Percentiles rank a stretch among this genome's conserved stretches.
phyloP scores from a whole-genome alignment of 768 basidiomycete genomes.

The Kwoniella mangroviensis region DNA sequence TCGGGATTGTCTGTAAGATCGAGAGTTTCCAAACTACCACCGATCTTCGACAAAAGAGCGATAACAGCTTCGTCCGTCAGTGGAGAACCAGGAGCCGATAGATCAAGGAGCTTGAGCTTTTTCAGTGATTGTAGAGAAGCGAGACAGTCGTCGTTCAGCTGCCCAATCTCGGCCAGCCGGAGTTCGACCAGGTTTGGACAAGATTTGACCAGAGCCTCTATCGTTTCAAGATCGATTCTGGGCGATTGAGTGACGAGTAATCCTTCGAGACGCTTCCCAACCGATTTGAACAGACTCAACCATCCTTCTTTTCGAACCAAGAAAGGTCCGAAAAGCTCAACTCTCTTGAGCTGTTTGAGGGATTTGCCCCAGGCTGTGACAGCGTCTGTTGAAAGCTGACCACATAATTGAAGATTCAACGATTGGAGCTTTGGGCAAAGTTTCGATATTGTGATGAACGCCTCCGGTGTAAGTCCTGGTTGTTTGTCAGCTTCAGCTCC shows the following conservation, averaged over 20 bases:
- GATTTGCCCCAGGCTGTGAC: slow-evolving; percentile 63
- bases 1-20: slow-evolving; percentile 72
- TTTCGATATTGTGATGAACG: slow-evolving; percentile 71
- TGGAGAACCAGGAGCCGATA: slow-evolving; percentile 64
- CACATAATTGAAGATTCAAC: slow-evolving; percentile 84
- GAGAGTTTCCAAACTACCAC: slow-evolving; percentile 66
- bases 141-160: slow-evolving; percentile 71
- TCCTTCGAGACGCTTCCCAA: slow-evolving; percentile 66
- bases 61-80: slow-evolving; percentile 67
- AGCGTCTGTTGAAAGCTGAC: slow-evolving; percentile 67
- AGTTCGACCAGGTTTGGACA: slow-evolving; percentile 71
- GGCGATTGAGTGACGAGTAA: slow-evolving; percentile 86
- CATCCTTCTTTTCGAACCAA: slow-evolving; percentile 72
- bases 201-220: slow-evolving; percentile 64
- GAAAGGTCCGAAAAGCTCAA: slow-evolving; percentile 81
- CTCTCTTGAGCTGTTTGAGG: slow-evolving; percentile 69
- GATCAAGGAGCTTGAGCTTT: slow-evolving; percentile 67
- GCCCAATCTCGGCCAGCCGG: slow-evolving; percentile 76
- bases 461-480: slow-evolving; percentile 71
- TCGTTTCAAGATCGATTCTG: slow-evolving; percentile 75
- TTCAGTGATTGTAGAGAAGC: slow-evolving; percentile 63
- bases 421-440: slow-evolving; percentile 83
- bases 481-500: not conserved
- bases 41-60: slow-evolving; percentile 65
- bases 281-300: slow-evolving; percentile 72